phyloP scores from a whole-genome alignment of 169 alveolate genomes.

The Babesia ovata region DNA sequence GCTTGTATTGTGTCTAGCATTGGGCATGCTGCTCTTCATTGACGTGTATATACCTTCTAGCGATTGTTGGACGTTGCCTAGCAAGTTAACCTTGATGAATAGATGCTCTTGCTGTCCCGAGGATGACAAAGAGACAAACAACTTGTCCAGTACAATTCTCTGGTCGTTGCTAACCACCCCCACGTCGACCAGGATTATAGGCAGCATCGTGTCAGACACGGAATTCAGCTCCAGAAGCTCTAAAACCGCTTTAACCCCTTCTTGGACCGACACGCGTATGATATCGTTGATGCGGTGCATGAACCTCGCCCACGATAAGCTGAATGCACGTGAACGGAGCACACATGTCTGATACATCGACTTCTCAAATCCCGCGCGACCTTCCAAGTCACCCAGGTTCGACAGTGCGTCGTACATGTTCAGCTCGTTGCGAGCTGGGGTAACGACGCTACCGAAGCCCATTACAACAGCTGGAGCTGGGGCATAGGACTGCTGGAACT shows the following conservation, averaged over 20 bases:
- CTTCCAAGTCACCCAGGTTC: constrained; percentile 12
- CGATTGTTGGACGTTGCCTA: background rate
- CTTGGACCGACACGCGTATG: constrained; percentile 19
- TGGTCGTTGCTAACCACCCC: constrained; percentile 40
- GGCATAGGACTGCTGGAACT: constrained; percentile 19
- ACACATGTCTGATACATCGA: constrained; percentile 50
- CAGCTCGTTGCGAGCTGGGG: constrained; percentile 63
- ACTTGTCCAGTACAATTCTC: constrained; percentile 32
- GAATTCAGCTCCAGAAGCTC: constrained; percentile 18
- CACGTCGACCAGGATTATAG: constrained; percentile 36
- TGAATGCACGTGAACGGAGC: constrained; percentile 57
- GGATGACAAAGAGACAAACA: constrained; percentile 9
- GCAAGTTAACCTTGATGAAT: constrained; percentile 15
- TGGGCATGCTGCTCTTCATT: background rate
- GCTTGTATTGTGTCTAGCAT: background rate
- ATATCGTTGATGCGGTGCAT: constrained; percentile 38
- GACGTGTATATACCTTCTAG: constrained; percentile 6
- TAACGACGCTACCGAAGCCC: constrained; percentile 50
- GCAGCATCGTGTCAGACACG: constrained; percentile 30
- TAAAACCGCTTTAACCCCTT: constrained; percentile 16
- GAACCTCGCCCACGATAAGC: constrained; percentile 42
- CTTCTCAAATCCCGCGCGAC: constrained; percentile 29
- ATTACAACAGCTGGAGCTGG: background rate
- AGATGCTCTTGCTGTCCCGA: constrained; percentile 9
- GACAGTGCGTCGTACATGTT: constrained; percentile 37